Evolutionary conservation across 1,284 basidiomycete genomes (phyloP), one percentile per base, ranked within the genome.

Genomic region (Spongispora temasekensis): DNA sequence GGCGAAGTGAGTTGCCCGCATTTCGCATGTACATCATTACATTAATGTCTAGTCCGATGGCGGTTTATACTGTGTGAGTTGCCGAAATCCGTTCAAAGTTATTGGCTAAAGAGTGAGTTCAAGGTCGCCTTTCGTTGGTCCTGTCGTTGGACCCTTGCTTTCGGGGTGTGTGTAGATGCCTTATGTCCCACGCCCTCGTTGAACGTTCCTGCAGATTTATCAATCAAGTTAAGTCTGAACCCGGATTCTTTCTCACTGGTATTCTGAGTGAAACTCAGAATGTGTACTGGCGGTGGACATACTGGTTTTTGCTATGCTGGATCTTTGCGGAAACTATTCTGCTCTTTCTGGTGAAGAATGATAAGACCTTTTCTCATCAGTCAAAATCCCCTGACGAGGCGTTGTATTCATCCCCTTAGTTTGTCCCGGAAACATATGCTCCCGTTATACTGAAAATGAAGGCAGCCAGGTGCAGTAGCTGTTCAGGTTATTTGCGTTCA

Each of bases 221-320:
- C 58, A 79, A 77, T 55, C 76, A 87, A 61, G 78, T 78, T 50
- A 46, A 76, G 25, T 27, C 10, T 65, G 23, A 19, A 4, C 12
- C 17, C 37, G 10, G 12, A 42, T 52, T 44, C 27, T 42, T 23
- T 34, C 13, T 51, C 19, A 28, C 19, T 42, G 31, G 21, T 46
- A 2, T 30, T 31, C 5, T 27, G 19, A 48, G n/a, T n/a, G n/a
- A n/a, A n/a, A 5, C 25, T 53, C 65, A 87, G 80, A 79, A 90
- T 65, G 66, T 83, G 0, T 65, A 82, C 59, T 95, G 93, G 93
- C 76, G 89, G 56, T 94, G 91, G 92, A 91, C 89, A 0, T 94
- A 88, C 72, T 84, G 87, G 60, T 75, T 89, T 28, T 72, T 89
- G 54, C 68, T 88, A 2, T 88, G 89, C 40, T 90, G 87, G 87